These are phyloP conservation scores for Arthrinium puccinioides DNA, from an alignment of 2,329 filamentous ascomycete genomes.

Conservation along the genomic window DNA sequence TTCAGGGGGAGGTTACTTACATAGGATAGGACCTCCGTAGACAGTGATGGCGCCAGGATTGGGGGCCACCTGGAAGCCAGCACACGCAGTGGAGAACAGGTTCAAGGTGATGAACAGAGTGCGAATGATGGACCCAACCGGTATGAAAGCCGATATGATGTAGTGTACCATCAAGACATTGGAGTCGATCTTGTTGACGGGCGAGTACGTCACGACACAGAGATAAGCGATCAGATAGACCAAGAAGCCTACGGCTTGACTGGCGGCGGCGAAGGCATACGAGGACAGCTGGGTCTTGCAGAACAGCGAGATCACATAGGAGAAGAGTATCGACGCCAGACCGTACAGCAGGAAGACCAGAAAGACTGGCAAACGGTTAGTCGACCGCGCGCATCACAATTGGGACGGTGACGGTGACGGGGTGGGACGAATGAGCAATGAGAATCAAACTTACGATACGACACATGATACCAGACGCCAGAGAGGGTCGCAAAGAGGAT, in stretches of 20 bases:
- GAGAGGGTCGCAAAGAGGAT: conserved; percentile 62
- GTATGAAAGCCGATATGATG: conserved; percentile 64
- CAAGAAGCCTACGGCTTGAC: conserved; percentile 66
- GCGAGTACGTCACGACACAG: conserved; percentile 66
- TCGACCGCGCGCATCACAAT: not conserved
- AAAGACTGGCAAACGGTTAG: conserved; percentile 44
- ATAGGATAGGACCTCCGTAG: conserved; percentile 80
- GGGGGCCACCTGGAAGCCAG: conserved; percentile 51
- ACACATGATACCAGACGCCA: conserved; percentile 67
- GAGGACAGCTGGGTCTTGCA: conserved; percentile 72
- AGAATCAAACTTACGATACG: conserved; percentile 42
- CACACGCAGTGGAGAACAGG: conserved; percentile 74
- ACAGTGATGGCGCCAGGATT: conserved; percentile 65
- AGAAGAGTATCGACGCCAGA: conserved; percentile 65
- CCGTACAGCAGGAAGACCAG: conserved; percentile 76
- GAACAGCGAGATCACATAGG: conserved; percentile 77
- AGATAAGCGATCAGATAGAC: conserved; percentile 67
- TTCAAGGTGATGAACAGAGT: conserved; percentile 74
- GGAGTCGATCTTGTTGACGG: conserved; percentile 60
- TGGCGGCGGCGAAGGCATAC: conserved; percentile 75
- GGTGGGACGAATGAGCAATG: too few relatives aligned
- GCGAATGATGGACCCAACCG: conserved; percentile 68
- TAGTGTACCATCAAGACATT: conserved; percentile 67
- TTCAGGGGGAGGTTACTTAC: too few relatives aligned
- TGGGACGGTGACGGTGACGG: too few relatives aligned